Percentiles rank a stretch among this genome's conserved stretches.
These are phyloP conservation scores for Rhizopogon vinicolor DNA, from an alignment of 768 basidiomycete species.

Conservation along the genomic window DNA sequence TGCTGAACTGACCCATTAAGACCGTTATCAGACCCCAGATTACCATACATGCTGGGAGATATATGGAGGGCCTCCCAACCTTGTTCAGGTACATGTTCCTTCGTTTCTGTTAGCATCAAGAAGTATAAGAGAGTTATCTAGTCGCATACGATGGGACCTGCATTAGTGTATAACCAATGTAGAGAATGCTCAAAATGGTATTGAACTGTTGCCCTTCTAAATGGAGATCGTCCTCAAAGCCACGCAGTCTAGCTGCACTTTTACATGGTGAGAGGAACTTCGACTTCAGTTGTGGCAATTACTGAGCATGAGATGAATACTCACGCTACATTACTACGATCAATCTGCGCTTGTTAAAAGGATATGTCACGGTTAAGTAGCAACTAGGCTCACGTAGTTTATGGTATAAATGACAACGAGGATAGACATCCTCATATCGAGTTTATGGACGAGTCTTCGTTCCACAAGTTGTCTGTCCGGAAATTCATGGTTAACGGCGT, in stretches of 20 bases:
- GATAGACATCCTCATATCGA: slow-evolving; percentile 32
- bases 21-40: slow-evolving; percentile 64
- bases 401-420: slow-evolving; percentile 30
- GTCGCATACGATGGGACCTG: slow-evolving; percentile 66
- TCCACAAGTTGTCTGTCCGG: slow-evolving; percentile 32
- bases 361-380: not conserved
- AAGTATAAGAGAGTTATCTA: not conserved
- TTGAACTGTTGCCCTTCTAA: slow-evolving; percentile 61
- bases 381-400: slow-evolving; percentile 23
- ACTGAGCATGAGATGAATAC: slow-evolving; percentile 9
- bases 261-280: not conserved
- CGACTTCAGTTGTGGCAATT: not conserved
- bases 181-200: slow-evolving; percentile 62
- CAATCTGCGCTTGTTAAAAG: slow-evolving; percentile 37
- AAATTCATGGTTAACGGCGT: not conserved
- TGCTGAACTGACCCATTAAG: slow-evolving; percentile 39
- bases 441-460: slow-evolving; percentile 34
- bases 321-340: slow-evolving; percentile 68
- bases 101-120: not conserved
- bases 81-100: slow-evolving; percentile 71
- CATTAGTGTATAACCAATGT: slow-evolving; percentile 74
- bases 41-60: slow-evolving; percentile 63
- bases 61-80: slow-evolving; percentile 64
- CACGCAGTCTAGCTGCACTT: slow-evolving; percentile 69
- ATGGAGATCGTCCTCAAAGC: slow-evolving; percentile 65